Conservation (phyloP, 495 filamentous ascomycete species). For the Penicillium silybi region DNA sequence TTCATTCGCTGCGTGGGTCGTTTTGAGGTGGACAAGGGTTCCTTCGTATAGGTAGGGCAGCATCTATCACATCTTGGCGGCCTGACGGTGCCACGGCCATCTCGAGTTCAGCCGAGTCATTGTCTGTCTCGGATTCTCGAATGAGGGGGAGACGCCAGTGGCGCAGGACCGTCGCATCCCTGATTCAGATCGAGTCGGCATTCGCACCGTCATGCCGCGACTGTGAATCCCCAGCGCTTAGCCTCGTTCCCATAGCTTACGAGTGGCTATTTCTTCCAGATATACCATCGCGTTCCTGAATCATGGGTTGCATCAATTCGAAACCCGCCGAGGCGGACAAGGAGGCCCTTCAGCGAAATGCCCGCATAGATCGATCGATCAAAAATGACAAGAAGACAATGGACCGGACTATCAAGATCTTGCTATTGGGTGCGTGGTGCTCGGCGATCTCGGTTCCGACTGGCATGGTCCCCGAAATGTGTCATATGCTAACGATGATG, state of each 20-base stretch:
- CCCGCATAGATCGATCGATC: constrained; percentile 72
- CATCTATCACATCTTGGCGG: background rate
- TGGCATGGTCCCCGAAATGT: background rate
- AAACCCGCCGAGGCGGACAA: constrained; percentile 41
- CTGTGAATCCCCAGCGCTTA: background rate
- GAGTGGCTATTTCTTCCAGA: constrained; percentile 1
- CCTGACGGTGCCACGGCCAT: background rate
- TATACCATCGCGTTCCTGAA: constrained; percentile 8
- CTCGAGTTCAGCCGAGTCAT: constrained; percentile 4
- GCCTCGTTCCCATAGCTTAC: constrained; percentile 6
- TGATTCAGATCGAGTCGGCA: constrained; percentile 22
- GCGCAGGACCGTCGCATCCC: constrained; percentile 22
- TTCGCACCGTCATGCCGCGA: background rate
- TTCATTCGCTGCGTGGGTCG: constrained; percentile 7
- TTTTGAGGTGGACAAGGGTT: constrained; percentile 2
- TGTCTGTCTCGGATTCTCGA: constrained; percentile 13
- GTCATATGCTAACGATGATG: constrained; percentile 7
- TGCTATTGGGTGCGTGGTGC: constrained; percentile 62
- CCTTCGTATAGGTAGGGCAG: constrained; percentile 4
- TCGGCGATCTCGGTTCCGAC: constrained; percentile 17
- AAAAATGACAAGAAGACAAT: constrained; percentile 78
- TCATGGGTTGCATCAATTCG: constrained; percentile 45
- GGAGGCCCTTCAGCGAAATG: constrained; percentile 39
- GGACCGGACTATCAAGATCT: constrained; percentile 75
- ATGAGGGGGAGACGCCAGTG: background rate